Evolutionary conservation across 371 early-diverging fungal genomes (phyloP).

Genomic region (Actinomucor elegans): DNA sequence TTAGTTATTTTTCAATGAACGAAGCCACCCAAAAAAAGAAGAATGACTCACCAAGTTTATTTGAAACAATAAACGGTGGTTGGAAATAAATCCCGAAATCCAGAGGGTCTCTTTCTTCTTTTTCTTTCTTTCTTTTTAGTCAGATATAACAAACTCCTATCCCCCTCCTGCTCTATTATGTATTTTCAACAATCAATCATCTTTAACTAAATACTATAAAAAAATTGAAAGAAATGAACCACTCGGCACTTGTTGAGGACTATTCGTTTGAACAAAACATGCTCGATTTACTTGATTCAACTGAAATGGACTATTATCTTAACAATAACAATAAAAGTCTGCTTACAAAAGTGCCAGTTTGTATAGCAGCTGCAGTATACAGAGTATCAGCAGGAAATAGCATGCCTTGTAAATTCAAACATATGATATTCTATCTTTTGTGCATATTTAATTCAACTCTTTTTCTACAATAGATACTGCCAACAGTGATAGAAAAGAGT

Average conservation of each 20-base stretch:
- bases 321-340: slow-evolving; percentile 6
- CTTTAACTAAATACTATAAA: background rate
- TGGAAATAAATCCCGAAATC: slow-evolving; percentile 5
- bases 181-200: slow-evolving; percentile 1
- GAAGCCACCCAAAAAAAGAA: slow-evolving; percentile 3
- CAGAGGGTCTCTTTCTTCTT: background rate
- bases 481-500: background rate
- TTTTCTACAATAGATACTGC: background rate
- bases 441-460: background rate
- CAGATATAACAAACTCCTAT: too few relatives aligned
- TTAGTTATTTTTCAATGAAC: background rate
- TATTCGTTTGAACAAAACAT: slow-evolving; percentile 4
- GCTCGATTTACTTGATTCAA: slow-evolving; percentile 4
- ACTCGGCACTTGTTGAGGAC: too few relatives aligned
- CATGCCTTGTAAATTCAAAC: slow-evolving; percentile 13
- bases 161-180: background rate
- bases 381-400: slow-evolving; percentile 22
- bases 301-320: slow-evolving; percentile 11
- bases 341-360: slow-evolving; percentile 11
- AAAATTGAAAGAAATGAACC: too few relatives aligned
- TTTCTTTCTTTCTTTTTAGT: background rate
- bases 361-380: slow-evolving; percentile 20
- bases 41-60: background rate
- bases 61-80: background rate
- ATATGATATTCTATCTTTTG: background rate